Base-by-base conservation (phyloP, 2,329 filamentous ascomycete genomes). In the Botryotinia convoluta region DNA sequence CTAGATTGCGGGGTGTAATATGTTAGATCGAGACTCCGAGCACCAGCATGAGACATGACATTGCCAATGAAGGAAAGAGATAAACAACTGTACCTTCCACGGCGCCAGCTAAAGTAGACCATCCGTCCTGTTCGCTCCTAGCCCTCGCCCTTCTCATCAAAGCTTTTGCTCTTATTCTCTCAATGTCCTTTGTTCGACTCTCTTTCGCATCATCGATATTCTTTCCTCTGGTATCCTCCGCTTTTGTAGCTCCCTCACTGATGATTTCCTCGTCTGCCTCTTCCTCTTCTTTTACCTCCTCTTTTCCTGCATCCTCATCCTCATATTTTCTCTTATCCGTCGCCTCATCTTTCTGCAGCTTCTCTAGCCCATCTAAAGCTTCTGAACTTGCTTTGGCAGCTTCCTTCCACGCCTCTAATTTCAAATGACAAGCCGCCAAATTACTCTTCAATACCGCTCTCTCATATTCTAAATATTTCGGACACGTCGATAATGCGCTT, bases 381-480 rank as follows among this genome's bases (percentile, higher is more conserved):
- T 88, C 86, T 0, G 90, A 92, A 0, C 95, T 94, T 16, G 89
- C 87, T 67, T 91, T 90, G 61, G 94, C 87, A 16, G 94, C 93
- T 44, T 93, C 90, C 77, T 95, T 94, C 93, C 94, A 98, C 75
- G 95, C 91, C 74, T 90, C 86, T 4, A 97, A 85, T 81, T 97
- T 97, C 72, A 98, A 82, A 78, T 97, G 90, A 80, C 94, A 97
- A 16, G 95, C 95, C 2, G 95, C 89, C 77, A 98, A 91, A 84
- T 98, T 98, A 81, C 92, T 94, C 74, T 91, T 90, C 9, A 98
- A 86, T 16, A 98, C 93, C 39, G 95, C 94, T 75, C 95, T 86
- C 78, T 97, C 94, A 83, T 93, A 97, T 81, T 95, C 90, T 39
- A 97, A 88, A 81, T 97, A 97, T 76, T 89, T 91, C 2, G 95